These are phyloP conservation scores for Russula sp. DNA, from an alignment of 768 basidiomycete genomes.

Conservation along the genomic window DNA sequence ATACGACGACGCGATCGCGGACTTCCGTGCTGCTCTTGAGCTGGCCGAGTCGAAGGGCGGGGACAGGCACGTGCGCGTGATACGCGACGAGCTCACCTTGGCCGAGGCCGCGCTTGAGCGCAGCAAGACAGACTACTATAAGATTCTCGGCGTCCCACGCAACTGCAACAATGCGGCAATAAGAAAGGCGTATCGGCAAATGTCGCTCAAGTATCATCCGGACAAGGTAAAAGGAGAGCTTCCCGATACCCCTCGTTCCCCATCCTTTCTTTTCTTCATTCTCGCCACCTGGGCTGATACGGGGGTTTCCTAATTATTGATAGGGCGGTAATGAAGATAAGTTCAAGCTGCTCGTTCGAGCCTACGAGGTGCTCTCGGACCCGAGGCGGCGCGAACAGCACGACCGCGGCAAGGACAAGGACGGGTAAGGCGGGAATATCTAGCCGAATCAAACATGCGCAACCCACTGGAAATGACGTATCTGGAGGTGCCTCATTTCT, in stretches of 20 bases:
- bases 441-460: conserved; percentile 17
- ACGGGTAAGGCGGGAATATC: conserved; percentile 40
- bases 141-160: conserved; percentile 56
- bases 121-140: conserved; percentile 87
- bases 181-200: conserved; percentile 86
- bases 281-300: background rate
- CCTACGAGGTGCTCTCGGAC: conserved; percentile 62
- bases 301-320: background rate
- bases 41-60: conserved; percentile 57
- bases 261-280: background rate
- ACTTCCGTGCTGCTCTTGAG: conserved; percentile 77
- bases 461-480: background rate
- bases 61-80: conserved; percentile 52
- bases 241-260: background rate
- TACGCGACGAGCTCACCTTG: conserved; percentile 65
- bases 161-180: conserved; percentile 66
- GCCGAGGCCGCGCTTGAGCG: conserved; percentile 77
- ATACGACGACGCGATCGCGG: conserved; percentile 60
- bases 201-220: conserved; percentile 79
- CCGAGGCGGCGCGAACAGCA: conserved; percentile 64
- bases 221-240: conserved; percentile 59
- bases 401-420: conserved; percentile 77
- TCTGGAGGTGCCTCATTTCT: too few relatives aligned
- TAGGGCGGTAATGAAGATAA: conserved; percentile 93
- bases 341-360: conserved; percentile 86